These are phyloP conservation scores for Diplotaxis tenuifolia DNA, from an alignment of 345 rosid genomes.

Conservation along the genomic window DNA sequence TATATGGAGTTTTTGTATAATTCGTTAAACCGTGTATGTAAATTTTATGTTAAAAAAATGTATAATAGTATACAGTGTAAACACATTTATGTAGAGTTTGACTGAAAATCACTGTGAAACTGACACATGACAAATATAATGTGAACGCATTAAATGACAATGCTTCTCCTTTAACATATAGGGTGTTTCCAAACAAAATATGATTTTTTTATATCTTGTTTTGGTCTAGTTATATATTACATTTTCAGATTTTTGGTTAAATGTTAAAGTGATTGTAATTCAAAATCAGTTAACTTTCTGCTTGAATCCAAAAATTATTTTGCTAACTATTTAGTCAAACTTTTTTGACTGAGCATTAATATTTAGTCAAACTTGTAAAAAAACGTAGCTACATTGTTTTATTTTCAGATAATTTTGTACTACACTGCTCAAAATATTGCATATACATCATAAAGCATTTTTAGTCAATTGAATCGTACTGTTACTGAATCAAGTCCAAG, in stretches of 20 bases:
- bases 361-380: neutral
- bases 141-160: too few relatives aligned
- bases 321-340: neutral
- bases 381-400: neutral
- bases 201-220: neutral
- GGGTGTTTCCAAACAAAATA: neutral
- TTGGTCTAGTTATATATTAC: neutral
- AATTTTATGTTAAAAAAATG: too few relatives aligned
- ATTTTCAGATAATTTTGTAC: neutral
- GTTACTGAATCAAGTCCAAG: neutral
- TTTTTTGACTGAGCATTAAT: too few relatives aligned
- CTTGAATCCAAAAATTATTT: neutral
- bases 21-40: too few relatives aligned
- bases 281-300: neutral
- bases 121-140: too few relatives aligned
- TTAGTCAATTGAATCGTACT: neutral
- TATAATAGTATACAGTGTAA: too few relatives aligned
- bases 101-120: too few relatives aligned
- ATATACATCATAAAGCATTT: neutral
- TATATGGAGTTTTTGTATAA: too few relatives aligned
- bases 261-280: neutral
- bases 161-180: too few relatives aligned
- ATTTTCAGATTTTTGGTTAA: neutral
- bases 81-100: too few relatives aligned
- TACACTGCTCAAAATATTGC: neutral